Evolutionary conservation across 345 rosid species (phyloP).

Genomic region (Odontarrhena argentea): DNA sequence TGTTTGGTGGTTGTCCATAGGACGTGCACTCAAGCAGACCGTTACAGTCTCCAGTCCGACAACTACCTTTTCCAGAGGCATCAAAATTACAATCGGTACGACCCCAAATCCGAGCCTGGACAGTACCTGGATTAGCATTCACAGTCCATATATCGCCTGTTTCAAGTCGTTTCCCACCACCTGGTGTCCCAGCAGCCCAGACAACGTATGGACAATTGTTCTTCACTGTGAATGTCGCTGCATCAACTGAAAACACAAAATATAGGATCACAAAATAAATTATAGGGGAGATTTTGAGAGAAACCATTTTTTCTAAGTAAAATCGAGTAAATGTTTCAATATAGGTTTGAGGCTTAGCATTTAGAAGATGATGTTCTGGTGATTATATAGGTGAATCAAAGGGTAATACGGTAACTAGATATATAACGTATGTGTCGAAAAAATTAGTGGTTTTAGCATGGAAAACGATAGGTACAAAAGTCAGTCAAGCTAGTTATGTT

Average conservation of each 20-base stretch:
- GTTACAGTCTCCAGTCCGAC: slow-evolving; percentile 43
- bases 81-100: slow-evolving; percentile 39
- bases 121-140: slow-evolving; percentile 27
- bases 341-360: too few species aligned
- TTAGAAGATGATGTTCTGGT: too few species aligned
- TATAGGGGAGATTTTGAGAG: too few species aligned
- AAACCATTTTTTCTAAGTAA: too few species aligned
- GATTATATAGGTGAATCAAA: too few species aligned
- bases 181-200: slow-evolving; percentile 49
- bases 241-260: slow-evolving; percentile 14
- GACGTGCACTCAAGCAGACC: slow-evolving; percentile 37
- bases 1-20: slow-evolving; percentile 41
- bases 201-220: slow-evolving; percentile 46
- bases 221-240: slow-evolving; percentile 27
- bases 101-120: slow-evolving; percentile 42
- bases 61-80: slow-evolving; percentile 35
- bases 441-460: too few species aligned
- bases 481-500: too few species aligned
- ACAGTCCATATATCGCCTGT: slow-evolving; percentile 41
- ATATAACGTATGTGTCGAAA: too few species aligned
- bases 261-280: not conserved
- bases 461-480: too few species aligned
- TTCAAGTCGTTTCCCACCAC: slow-evolving; percentile 43
- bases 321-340: too few species aligned
- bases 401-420: too few species aligned